Base-by-base conservation (phyloP, 2,329 filamentous ascomycete species). In the Fusarium tricinctum region DNA sequence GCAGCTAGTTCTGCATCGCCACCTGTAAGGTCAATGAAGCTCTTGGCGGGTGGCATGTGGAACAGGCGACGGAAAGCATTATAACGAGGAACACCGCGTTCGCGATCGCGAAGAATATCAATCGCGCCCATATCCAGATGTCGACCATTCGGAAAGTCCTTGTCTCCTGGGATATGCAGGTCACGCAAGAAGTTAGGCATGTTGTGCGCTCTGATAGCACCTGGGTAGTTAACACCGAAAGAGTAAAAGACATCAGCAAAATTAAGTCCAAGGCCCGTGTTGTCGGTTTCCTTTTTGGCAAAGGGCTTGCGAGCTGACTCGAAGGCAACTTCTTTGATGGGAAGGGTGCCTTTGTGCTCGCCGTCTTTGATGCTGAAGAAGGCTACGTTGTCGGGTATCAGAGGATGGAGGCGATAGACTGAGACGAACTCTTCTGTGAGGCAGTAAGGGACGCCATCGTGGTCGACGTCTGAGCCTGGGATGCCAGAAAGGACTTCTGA, bases 371-470 rank as follows among this genome's bases (percentile, higher is more conserved):
- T 20, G 0, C 47, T 58, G 20, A 66, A 66, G 23, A 67, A 67
- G 1, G 63, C 63, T 1, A 66, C 30, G 2, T 63, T 66, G 2
- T 66, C 63, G 0, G 63, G 63, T 0, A 66, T 67, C 1, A 66
- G 57, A 30, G 63, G 39, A 22, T 66, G 63, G 0, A 66, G 63
- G 9, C 63, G 63, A 5, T 66, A 67, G 9, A 66, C 63, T 0
- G 63, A 66, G 5, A 67, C 63, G 1, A 66, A 66, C 30, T 66
- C 63, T n/a, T 67, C 63, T 0, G 63, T 66, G 0, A 66, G 63
- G 1, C 32, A 49, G 9, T 67, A 66, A 12, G 63, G 63, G 0
- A 15, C 57, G 1, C 19, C 30, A 4, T 66, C 63, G 28, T 66
- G 63, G 9, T 66, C 28, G 1, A 66, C 63, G 0, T 50, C 43